phyloP scores from a whole-genome alignment of 2,329 filamentous ascomycete species.

The Epichloe typhina region DNA sequence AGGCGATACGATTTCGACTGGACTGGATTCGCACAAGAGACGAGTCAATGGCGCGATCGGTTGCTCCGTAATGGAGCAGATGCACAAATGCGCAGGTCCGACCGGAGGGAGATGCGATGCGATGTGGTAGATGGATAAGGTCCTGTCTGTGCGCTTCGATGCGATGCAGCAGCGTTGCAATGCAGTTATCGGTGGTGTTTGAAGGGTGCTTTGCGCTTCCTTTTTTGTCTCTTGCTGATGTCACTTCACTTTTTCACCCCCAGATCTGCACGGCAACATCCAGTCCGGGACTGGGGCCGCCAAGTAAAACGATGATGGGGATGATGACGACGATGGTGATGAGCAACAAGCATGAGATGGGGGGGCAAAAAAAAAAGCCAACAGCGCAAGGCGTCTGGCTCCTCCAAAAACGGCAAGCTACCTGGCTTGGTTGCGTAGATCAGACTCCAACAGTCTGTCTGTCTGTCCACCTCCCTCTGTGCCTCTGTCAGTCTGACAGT shows the following conservation, averaged over 20 bases:
- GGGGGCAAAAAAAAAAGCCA: not conserved
- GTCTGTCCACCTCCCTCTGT: not conserved
- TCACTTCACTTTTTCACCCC: not conserved
- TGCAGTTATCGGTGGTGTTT: not conserved
- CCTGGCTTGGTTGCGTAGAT: too few species aligned
- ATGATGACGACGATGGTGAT: not conserved
- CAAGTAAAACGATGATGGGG: not conserved
- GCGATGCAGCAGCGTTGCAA: not conserved
- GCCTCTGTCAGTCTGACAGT: not conserved
- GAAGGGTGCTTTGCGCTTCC: not conserved
- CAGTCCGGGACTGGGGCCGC: not conserved
- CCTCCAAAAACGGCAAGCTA: too few species aligned
- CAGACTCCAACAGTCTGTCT: too few species aligned
- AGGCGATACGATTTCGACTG: not conserved
- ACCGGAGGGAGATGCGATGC: not conserved
- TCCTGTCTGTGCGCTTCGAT: not conserved
- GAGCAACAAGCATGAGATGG: not conserved
- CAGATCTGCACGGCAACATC: not conserved
- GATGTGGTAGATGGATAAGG: not conserved
- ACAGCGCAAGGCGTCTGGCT: not conserved
- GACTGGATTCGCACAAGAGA: constrained; percentile 1
- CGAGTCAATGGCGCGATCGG: not conserved
- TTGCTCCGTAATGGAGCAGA: not conserved
- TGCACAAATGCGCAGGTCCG: not conserved
- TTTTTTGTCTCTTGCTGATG: constrained; percentile 1